Base-by-base conservation (phyloP, 2,329 filamentous ascomycete species). In the Fusarium beomiforme region DNA sequence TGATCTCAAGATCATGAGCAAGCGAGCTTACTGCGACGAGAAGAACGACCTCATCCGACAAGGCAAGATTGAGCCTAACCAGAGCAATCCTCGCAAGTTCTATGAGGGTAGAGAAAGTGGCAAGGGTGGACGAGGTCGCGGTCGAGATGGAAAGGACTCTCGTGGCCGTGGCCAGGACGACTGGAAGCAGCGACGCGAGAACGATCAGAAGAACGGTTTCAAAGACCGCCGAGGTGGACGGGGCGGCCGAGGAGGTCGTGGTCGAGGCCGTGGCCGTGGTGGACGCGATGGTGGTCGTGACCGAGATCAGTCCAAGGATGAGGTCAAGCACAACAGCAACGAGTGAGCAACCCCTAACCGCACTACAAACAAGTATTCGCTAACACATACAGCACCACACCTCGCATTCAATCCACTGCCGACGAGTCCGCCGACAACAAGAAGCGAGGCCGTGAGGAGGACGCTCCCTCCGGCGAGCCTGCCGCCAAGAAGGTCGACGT, bases 21-120 rank as follows among this genome's bases (percentile, higher is more conserved):
- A 99, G 90, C 89, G 89, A 77, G 92, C 90, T 21, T 99, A 99
- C 81, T 91, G 92, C 73, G 87, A 91, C n/a, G 89, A 91, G 81
- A 95, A 95, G 85, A 87, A 86, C 62, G 84, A 90, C 59, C 88
- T 92, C 39, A 95, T 95, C 76, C 86, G 89, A 74, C 87, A 90
- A 44, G 93, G 93, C 66, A 90, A 89, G 77, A 84, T 94, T 50
- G 84, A 90, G 78, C 89, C 91, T 67, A 89, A 84, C 75, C 79
- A 78, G 50, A 79, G 76, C 69, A 77, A 78, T 19, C 76, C 78
- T 50, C 81, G 81, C 71, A 80, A 79, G 67, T 88, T 88, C 77
- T 88, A 81, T 67, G 86, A 88, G 77, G 86, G 86, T 62, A 81
- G 76, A 64, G 81, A 83, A 34, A 61, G 64, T 42, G 79, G 80